A percentile compares a stretch with the other conserved stretches of the same genome.
phyloP scores from a whole-genome alignment of 371 early-diverging fungal species.

The Modicella reniformis region DNA sequence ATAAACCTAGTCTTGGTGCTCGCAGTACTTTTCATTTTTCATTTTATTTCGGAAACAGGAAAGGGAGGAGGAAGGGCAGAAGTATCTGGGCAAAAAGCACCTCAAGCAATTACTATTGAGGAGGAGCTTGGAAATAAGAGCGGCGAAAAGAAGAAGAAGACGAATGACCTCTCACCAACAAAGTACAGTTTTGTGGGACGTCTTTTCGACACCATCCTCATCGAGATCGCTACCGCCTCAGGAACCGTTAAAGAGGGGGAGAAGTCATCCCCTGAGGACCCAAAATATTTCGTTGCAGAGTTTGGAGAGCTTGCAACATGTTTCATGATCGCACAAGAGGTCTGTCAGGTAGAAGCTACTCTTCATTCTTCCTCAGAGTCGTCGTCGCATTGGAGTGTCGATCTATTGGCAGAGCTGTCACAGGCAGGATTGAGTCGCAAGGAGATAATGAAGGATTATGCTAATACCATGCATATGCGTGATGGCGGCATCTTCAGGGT shows the following conservation, averaged over 20 bases:
- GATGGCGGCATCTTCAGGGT: neutral
- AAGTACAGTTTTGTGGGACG: conserved; percentile 10
- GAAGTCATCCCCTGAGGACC: neutral
- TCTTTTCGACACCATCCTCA: conserved; percentile 22
- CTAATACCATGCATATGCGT: neutral
- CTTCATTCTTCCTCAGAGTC: no score
- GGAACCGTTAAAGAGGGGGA: neutral
- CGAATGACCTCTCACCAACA: neutral
- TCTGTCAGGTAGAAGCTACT: no score
- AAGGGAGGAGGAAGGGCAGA: no score
- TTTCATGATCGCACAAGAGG: conserved; percentile 13
- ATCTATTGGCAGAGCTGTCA: neutral
- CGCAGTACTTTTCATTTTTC: no score
- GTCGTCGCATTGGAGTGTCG: no score
- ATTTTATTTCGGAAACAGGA: no score
- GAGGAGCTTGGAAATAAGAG: neutral
- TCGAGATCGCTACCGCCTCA: conserved; percentile 20
- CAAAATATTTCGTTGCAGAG: neutral
- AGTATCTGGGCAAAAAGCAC: no score
- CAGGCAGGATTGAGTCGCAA: conserved; percentile 3
- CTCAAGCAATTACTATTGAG: neutral
- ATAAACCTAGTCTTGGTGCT: no score
- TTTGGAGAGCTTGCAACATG: conserved; percentile 10
- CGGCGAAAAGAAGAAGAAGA: neutral
- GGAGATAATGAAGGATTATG: neutral